These are phyloP conservation scores for Cercospora zeae-maydis DNA, from an alignment of 2,329 filamentous ascomycete species.

Conservation along the genomic window DNA sequence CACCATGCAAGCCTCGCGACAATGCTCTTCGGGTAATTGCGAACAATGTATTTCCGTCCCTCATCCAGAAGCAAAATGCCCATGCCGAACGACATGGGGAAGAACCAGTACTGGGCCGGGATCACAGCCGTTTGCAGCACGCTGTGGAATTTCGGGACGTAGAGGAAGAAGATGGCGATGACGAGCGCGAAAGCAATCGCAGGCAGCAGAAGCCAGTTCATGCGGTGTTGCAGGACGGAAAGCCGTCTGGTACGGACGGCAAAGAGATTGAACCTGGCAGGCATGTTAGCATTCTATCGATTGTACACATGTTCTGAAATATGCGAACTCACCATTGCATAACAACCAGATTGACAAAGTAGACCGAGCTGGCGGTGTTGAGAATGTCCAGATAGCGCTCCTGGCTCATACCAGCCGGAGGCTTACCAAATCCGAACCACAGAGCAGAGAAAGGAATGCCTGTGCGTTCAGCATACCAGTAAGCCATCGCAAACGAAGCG, in stretches of 20 bases:
- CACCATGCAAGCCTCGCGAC: conserved; percentile 64
- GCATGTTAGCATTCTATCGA: not conserved
- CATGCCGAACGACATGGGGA: conserved; percentile 69
- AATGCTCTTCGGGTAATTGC: conserved; percentile 56
- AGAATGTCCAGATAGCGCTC: conserved; percentile 55
- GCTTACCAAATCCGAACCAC: conserved; percentile 65
- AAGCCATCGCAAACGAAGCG: conserved; percentile 45
- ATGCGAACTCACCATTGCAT: conserved; percentile 50
- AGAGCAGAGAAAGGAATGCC: conserved; percentile 64
- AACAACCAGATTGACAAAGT: conserved; percentile 76
- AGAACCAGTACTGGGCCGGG: conserved; percentile 70
- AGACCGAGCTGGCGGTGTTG: conserved; percentile 67
- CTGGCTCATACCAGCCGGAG: conserved; percentile 47
- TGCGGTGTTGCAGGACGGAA: conserved; percentile 68
- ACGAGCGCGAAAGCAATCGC: conserved; percentile 65
- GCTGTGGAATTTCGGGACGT: conserved; percentile 62
- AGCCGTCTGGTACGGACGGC: conserved; percentile 59
- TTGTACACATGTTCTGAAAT: not conserved
- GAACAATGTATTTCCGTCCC: conserved; percentile 59
- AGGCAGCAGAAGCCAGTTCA: conserved; percentile 67
- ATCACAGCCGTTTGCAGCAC: conserved; percentile 60
- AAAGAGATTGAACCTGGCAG: conserved; percentile 66
- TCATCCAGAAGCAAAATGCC: conserved; percentile 65
- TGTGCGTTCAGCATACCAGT: conserved; percentile 44
- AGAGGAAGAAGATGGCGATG: conserved; percentile 64